These are phyloP conservation scores for Mycena latifolia DNA, from an alignment of 768 basidiomycete genomes.

Conservation along the genomic window DNA sequence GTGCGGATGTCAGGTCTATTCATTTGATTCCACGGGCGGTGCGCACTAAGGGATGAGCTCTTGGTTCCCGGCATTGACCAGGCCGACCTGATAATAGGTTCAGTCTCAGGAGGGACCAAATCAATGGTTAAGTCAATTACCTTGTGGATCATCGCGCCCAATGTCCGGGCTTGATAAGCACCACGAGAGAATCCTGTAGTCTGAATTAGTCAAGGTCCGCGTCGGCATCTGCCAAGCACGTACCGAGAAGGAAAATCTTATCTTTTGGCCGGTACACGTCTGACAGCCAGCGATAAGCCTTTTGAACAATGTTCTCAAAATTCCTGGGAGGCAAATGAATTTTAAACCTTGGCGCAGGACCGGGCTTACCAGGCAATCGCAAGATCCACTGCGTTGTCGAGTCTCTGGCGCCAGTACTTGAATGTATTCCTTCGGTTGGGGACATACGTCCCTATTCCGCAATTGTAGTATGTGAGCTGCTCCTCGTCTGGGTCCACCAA, in stretches of 20 bases:
- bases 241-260: slow-evolving; percentile 11
- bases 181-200: slow-evolving; percentile 1
- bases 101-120: background rate
- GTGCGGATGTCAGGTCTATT: too few species aligned
- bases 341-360: too few species aligned
- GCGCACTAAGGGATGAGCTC: too few species aligned
- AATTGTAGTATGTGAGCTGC: too few species aligned
- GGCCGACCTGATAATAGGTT: background rate
- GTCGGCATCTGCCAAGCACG: too few species aligned
- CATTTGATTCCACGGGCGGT: too few species aligned
- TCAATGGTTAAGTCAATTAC: background rate
- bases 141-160: slow-evolving; percentile 10
- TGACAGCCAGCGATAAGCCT: slow-evolving; percentile 9
- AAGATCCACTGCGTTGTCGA: background rate
- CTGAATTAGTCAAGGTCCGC: too few species aligned
- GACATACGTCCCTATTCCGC: slow-evolving; percentile 48
- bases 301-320: background rate
- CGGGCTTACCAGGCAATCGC: background rate
- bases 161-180: slow-evolving; percentile 1
- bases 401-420: slow-evolving; percentile 20
- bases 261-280: slow-evolving; percentile 1
- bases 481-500: slow-evolving; percentile 37
- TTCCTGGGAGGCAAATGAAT: background rate
- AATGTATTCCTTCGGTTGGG: slow-evolving; percentile 34
- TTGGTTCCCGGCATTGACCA: slow-evolving; percentile 5